A percentile compares a stretch with the other conserved stretches of the same genome.
Conservation (phyloP, 148 eudicot genomes). For the Polygonum maritimum region DNA sequence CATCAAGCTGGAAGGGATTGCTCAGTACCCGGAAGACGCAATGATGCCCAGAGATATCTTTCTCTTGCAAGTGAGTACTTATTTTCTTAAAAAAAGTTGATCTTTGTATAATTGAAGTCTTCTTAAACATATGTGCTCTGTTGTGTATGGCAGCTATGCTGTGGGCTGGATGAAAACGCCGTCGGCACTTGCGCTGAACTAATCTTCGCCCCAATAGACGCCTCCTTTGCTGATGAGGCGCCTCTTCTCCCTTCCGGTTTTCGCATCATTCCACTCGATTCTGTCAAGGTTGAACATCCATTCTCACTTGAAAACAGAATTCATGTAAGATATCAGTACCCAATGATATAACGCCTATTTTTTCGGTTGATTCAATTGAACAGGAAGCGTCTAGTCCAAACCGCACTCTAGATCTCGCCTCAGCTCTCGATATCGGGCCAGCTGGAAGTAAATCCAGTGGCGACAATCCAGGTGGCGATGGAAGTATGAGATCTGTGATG, state of each 20-base stretch:
- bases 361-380: neutral
- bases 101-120: neutral
- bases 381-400: conserved; percentile 97
- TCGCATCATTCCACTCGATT: conserved; percentile 88
- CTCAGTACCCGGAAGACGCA: conserved; percentile 58
- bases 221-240: conserved; percentile 91
- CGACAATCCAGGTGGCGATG: conserved; percentile 28
- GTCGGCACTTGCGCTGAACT: conserved; percentile 93
- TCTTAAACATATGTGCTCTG: neutral
- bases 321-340: neutral
- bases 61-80: conserved; percentile 62
- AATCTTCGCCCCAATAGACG: conserved; percentile 94
- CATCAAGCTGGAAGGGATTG: conserved; percentile 75
- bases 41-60: conserved; percentile 79
- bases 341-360: neutral
- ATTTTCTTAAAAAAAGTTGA: neutral
- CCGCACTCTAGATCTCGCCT: conserved; percentile 93
- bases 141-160: conserved; percentile 46
- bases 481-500: conserved; percentile 73
- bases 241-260: conserved; percentile 97
- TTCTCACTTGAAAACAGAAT: neutral
- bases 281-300: conserved; percentile 47
- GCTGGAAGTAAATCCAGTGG: conserved; percentile 39
- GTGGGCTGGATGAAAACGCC: conserved; percentile 96
- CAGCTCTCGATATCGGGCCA: conserved; percentile 81